Conservation (phyloP, 2,329 filamentous ascomycete species). For the Monosporascus sp. region DNA sequence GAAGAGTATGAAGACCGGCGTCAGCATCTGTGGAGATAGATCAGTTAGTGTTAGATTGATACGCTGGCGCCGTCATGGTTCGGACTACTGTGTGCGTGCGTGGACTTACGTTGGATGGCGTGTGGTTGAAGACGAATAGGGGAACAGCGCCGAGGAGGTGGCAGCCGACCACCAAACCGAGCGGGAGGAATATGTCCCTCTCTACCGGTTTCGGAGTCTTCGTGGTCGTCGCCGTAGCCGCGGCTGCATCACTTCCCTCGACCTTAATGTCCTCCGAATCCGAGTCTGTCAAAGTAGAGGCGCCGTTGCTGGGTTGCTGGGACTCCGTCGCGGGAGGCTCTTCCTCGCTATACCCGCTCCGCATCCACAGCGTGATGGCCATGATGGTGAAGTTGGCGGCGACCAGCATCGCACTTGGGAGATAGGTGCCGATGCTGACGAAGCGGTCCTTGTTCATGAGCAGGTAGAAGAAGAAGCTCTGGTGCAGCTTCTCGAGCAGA, state of each 20-base stretch:
- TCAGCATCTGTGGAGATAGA: constrained; percentile 44
- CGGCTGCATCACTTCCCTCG: constrained; percentile 17
- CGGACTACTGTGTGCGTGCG: no score
- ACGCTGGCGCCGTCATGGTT: no score
- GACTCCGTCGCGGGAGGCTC: constrained; percentile 26
- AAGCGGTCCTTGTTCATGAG: constrained; percentile 88
- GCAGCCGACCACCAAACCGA: constrained; percentile 64
- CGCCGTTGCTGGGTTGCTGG: constrained; percentile 7
- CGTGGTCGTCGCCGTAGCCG: constrained; percentile 13
- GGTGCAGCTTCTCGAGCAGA: constrained; percentile 89
- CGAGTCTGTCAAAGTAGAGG: constrained; percentile 5
- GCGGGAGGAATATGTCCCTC: constrained; percentile 65
- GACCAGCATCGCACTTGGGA: constrained; percentile 95
- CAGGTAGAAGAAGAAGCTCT: constrained; percentile 99
- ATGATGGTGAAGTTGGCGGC: constrained; percentile 94
- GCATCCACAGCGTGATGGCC: constrained; percentile 89
- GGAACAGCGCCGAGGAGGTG: constrained; percentile 77
- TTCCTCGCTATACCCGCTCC: constrained; percentile 59
- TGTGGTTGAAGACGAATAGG: constrained; percentile 79
- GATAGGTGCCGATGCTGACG: constrained; percentile 95
- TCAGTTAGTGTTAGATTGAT: neutral
- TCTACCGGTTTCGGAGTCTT: constrained; percentile 33
- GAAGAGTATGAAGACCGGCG: constrained; percentile 54
- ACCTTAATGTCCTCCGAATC: constrained; percentile 12
- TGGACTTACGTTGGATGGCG: constrained; percentile 55